Base-by-base conservation (phyloP, 2,329 filamentous ascomycete species). In the Drechmeria coniospora region DNA sequence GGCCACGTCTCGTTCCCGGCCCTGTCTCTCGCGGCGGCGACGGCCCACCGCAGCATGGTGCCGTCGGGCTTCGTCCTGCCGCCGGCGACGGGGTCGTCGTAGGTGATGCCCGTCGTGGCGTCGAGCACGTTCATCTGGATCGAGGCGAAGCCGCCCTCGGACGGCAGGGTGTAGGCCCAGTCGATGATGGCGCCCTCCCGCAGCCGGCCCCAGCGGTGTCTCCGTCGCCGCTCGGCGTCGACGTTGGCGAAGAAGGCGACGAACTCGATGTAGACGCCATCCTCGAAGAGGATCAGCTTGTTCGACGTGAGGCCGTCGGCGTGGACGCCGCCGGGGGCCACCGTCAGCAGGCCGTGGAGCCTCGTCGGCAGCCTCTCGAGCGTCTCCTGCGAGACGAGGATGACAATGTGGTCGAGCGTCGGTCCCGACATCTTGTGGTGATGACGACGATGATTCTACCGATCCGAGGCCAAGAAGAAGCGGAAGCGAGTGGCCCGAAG, bases 251-350 rank as follows among this genome's bases (percentile, higher is more conserved):
- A 53, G 43, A 78, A 79, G 21, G 69, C 63, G 33, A 78, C 74
- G 27, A 79, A 53, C 42, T 80, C 74, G 29, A 80, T 53, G 49
- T 79, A 79, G 14, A 63, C 63, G 17, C 74, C 74, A 38, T 79
- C 74, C 15, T 55, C 41, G 33, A 80, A 65, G 10, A 75, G 50
- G 13, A 78, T 62, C 12, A 79, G 63, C 23, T 62, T 64, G 50
- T 79, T 79, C 34, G 61, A 64, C 2, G 64, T 79, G 37, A 54
- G 55, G 10, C 63, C 63, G 35, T 73, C 73, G 7, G 68, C 64
- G 40, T 79, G 74, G 11, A 51, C 56, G 20, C 74, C 74, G 29
- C 75, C 74, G 3, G 66, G 57, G 18, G 63, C 61, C 29, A 79
- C 50, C 26, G 59, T 65, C 50, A 79, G 74, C 26, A 61, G 53